A percentile compares a stretch with the other conserved stretches of the same genome.
Conservation (phyloP, 768 basidiomycete genomes). For the Xerocomellus dryophilus region DNA sequence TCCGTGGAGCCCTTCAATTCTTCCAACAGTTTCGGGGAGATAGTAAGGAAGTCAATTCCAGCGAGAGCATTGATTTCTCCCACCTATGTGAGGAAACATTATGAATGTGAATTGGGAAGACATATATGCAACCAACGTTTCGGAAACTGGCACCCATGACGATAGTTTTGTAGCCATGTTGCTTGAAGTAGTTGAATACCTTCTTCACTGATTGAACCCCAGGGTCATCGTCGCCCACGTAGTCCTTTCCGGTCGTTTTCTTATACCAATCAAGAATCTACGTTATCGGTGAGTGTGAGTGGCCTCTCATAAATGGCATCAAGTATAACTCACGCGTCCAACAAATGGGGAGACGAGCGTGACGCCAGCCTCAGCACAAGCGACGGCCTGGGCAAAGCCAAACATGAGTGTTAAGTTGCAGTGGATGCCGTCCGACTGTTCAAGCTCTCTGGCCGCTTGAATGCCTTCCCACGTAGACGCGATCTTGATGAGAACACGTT, state of each 20-base stretch:
- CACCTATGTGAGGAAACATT: constrained; percentile 38
- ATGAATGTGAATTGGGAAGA: background rate
- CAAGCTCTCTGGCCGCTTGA: constrained; percentile 92
- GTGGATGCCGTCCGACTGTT: constrained; percentile 86
- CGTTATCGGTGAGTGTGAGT: constrained; percentile 29
- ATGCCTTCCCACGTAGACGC: constrained; percentile 99
- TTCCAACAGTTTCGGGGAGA: constrained; percentile 83
- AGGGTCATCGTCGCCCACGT: constrained; percentile 87
- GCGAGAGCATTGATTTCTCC: constrained; percentile 93
- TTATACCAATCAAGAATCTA: constrained; percentile 99
- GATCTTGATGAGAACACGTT: constrained; percentile 96
- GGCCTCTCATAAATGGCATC: background rate
- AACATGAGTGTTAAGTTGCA: constrained; percentile 98
- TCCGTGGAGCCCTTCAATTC: constrained; percentile 76
- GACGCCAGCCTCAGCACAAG: constrained; percentile 94
- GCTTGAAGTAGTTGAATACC: constrained; percentile 99
- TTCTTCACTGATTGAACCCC: constrained; percentile 93
- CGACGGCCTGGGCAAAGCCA: constrained; percentile 95
- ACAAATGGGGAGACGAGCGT: constrained; percentile 98
- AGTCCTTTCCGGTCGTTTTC: constrained; percentile 77
- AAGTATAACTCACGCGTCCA: constrained; percentile 68
- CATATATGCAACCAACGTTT: constrained; percentile 56
- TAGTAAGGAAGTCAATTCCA: constrained; percentile 95
- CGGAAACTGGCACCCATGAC: constrained; percentile 99
- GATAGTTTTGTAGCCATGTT: constrained; percentile 94